Base-by-base conservation (phyloP, 805 yeast genomes). In the Barnettozyma sucrosica region DNA sequence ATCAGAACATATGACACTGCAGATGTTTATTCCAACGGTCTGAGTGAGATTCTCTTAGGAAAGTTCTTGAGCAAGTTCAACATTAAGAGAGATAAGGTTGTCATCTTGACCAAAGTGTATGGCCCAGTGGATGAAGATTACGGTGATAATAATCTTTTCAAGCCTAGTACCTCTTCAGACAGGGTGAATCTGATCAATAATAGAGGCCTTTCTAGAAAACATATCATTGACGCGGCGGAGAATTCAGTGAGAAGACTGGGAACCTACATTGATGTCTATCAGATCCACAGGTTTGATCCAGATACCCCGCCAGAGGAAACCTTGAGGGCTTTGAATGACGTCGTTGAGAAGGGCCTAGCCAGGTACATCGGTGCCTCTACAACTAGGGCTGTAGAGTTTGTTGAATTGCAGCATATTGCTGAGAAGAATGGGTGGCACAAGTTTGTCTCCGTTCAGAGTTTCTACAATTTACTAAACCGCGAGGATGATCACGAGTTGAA, bases 321-420 rank as follows among this genome's bases (percentile, higher is more conserved):
- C 13, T 28, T 14, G 16, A 28, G 16, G 14, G 32, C 32, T 28
- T 28, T 28, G 16, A 28, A 28, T 11, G 32, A 28, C 14, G 32
- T 14, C 14, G 32, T 28, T 28, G 32, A 28, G 13, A 28, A 28
- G 7, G 16, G n/a, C 16, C 13, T 28, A 28, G 32, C 32, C 32
- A 28, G 16, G 13, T 28, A 28, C 16, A 7, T 28, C 7, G 32
- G 32, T 14, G 84, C 85, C 2, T 79, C 83, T 1, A 63, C 81
- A 1, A 80, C 80, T 84, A 66, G 68, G 52, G 72, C 80, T 3
- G 61, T 65, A 19, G 77, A 80, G 54, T 80, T 81, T 57, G 77
- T 70, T 2, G 72, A 70, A 54, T 54, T 77, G 56, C 86, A 81
- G 57, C 64, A 62, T 48, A 63, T 71, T 45, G 86, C 87, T 5